Conservation (phyloP, 352 stramenopile genomes). For the Phytophthora constricta region DNA sequence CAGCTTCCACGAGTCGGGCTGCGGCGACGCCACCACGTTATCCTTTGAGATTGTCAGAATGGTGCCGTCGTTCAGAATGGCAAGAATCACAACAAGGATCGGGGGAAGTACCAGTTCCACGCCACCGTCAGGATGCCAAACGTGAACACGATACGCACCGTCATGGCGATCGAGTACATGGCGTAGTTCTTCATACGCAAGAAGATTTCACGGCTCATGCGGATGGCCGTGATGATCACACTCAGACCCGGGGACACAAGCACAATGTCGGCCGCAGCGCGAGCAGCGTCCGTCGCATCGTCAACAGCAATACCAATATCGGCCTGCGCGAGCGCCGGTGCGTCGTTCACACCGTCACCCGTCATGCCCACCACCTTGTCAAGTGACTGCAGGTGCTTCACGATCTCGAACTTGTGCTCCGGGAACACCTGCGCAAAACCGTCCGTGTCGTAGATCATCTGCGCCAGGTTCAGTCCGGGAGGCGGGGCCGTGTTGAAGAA, state of each 20-base stretch:
- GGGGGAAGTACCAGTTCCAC: slow-evolving; percentile 91
- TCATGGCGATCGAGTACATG: slow-evolving; percentile 92
- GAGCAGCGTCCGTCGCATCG: slow-evolving; percentile 88
- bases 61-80: slow-evolving; percentile 91
- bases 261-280: slow-evolving; percentile 90
- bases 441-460: slow-evolving; percentile 93
- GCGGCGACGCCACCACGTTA: slow-evolving; percentile 67
- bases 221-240: slow-evolving; percentile 91
- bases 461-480: slow-evolving; percentile 62
- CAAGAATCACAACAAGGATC: slow-evolving; percentile 90
- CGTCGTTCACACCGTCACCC: slow-evolving; percentile 93
- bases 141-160: slow-evolving; percentile 88
- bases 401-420: slow-evolving; percentile 93
- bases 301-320: slow-evolving; percentile 94
- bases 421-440: slow-evolving; percentile 95
- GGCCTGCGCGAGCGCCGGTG: slow-evolving; percentile 86
- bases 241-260: slow-evolving; percentile 87
- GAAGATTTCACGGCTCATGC: slow-evolving; percentile 91
- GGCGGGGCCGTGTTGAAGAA: slow-evolving; percentile 81
- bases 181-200: slow-evolving; percentile 93
- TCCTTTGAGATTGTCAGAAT: slow-evolving; percentile 86
- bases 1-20: slow-evolving; percentile 76
- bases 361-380: slow-evolving; percentile 87
- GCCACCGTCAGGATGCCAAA: slow-evolving; percentile 89
- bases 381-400: slow-evolving; percentile 89